Conservation (phyloP, 108 stramenopile species). For the Pseudonitzschia multiseries region DNA sequence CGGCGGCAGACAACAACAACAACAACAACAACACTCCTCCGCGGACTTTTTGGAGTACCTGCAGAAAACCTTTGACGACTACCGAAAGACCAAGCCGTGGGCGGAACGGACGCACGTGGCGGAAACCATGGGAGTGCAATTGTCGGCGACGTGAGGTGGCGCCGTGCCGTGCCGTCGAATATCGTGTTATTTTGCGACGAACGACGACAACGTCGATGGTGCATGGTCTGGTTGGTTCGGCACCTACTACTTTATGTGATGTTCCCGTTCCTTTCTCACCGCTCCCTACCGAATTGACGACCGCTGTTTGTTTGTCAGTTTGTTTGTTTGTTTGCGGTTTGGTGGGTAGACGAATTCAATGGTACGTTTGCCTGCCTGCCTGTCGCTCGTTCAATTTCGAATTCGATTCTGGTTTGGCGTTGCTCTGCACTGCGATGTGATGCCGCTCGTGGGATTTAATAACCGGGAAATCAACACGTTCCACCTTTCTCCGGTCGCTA, state of each 20-base stretch:
- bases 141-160: not conserved
- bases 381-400: no score
- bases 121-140: constrained; percentile 18
- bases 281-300: no score
- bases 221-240: no score
- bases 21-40: not conserved
- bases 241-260: no score
- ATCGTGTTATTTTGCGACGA: no score
- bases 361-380: no score
- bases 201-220: no score
- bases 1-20: not conserved
- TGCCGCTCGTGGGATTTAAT: constrained; percentile 4
- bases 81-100: constrained; percentile 28
- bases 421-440: not conserved
- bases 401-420: no score
- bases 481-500: constrained; percentile 3
- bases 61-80: constrained; percentile 24
- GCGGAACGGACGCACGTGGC: constrained; percentile 10
- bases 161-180: not conserved
- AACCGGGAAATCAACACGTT: constrained; percentile 1
- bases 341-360: no score
- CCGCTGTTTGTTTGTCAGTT: no score
- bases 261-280: no score
- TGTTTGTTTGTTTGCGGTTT: no score
- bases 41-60: not conserved